Conservation (phyloP, 345 rosid species). For the Laguncularia racemosa region DNA sequence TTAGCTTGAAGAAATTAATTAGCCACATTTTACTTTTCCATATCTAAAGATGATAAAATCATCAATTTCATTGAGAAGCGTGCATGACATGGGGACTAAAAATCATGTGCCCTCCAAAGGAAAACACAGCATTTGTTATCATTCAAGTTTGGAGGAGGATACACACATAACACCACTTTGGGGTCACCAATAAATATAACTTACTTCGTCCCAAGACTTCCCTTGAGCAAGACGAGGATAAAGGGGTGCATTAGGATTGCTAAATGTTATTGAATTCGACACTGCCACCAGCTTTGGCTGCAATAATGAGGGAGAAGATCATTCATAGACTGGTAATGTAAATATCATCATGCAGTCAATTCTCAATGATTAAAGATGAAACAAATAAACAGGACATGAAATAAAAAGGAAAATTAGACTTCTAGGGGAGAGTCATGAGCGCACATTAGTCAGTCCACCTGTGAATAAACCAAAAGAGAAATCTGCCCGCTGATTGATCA, state of each 20-base stretch:
- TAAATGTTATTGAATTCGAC: slow-evolving; percentile 54
- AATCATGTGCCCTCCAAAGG: too few species aligned
- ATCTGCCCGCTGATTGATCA: slow-evolving; percentile 93
- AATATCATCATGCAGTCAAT: not conserved
- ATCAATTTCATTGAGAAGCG: too few species aligned
- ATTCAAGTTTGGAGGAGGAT: too few species aligned
- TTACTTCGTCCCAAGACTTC: slow-evolving; percentile 88
- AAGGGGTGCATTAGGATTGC: slow-evolving; percentile 77
- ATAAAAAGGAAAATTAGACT: not conserved
- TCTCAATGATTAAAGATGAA: not conserved
- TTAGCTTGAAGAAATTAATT: too few species aligned
- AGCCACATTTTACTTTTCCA: too few species aligned
- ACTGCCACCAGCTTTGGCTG: slow-evolving; percentile 80
- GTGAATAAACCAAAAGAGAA: slow-evolving; percentile 76
- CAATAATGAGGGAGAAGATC: slow-evolving; percentile 6
- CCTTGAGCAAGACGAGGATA: slow-evolving; percentile 93
- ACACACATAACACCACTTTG: too few species aligned
- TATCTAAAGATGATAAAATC: too few species aligned
- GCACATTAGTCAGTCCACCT: slow-evolving; percentile 53
- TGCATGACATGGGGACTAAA: too few species aligned
- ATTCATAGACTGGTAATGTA: too few species aligned
- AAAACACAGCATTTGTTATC: too few species aligned
- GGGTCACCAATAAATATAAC: slow-evolving; percentile 13
- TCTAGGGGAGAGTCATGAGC: slow-evolving; percentile 6
- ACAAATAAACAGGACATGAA: not conserved